These are phyloP conservation scores for Dianthus caryophyllus DNA, from an alignment of 148 eudicot species.

Conservation along the genomic window DNA sequence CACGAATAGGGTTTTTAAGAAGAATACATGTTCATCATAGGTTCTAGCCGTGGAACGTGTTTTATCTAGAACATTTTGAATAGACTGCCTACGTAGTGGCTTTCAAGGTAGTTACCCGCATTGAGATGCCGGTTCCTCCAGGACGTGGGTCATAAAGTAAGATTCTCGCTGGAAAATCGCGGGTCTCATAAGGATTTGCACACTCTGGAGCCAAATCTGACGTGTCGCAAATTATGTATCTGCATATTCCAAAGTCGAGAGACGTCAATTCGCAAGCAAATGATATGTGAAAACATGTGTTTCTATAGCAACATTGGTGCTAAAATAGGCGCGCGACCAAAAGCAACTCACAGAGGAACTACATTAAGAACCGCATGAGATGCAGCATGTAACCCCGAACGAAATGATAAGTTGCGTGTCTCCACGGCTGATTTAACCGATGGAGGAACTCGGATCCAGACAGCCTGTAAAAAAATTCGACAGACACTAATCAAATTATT, in stretches of 20 bases:
- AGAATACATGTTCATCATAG: neutral
- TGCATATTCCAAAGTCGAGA: slow-evolving; percentile 26
- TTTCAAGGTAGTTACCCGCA: slow-evolving; percentile 47
- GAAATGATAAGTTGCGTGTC: slow-evolving; percentile 44
- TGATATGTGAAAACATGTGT: too few relatives aligned
- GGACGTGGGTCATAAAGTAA: slow-evolving; percentile 83
- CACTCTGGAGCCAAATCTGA: slow-evolving; percentile 92
- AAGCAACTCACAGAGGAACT: slow-evolving; percentile 75
- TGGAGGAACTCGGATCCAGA: slow-evolving; percentile 82
- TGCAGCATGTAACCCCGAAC: slow-evolving; percentile 94
- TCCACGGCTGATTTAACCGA: slow-evolving; percentile 70
- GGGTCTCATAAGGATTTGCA: slow-evolving; percentile 79
- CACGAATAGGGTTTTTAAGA: neutral
- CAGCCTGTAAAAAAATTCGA: slow-evolving; percentile 49
- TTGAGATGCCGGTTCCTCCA: slow-evolving; percentile 89
- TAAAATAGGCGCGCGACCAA: neutral
- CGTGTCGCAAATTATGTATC: slow-evolving; percentile 77
- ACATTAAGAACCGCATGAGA: slow-evolving; percentile 92
- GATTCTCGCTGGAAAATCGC: slow-evolving; percentile 77
- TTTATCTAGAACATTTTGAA: too few relatives aligned
- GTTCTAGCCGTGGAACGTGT: neutral
- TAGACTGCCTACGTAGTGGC: too few relatives aligned
- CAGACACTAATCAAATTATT: neutral
- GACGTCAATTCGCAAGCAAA: slow-evolving; percentile 9
- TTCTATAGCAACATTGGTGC: too few relatives aligned